These are phyloP conservation scores for Dipodascopsis tothii DNA, from an alignment of 805 yeast genomes.

Conservation along the genomic window DNA sequence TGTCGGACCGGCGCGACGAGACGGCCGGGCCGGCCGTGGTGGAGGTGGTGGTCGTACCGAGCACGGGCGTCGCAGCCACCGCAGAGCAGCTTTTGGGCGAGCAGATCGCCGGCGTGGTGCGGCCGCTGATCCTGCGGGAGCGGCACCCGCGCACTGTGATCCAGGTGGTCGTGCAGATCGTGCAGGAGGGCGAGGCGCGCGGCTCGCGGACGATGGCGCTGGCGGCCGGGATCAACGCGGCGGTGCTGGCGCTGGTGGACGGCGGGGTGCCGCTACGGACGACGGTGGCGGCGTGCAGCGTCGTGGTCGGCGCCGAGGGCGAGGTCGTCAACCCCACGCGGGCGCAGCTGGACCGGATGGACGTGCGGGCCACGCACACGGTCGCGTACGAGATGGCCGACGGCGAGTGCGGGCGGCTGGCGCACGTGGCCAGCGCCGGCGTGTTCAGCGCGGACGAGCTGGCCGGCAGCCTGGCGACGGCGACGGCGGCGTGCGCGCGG, in stretches of 20 bases:
- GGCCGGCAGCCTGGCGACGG: no score
- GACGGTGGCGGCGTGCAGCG: constrained; percentile 15
- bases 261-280: constrained; percentile 59
- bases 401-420: constrained; percentile 70
- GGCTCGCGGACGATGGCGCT: constrained; percentile 43
- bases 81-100: constrained; percentile 74
- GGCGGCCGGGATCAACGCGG: constrained; percentile 64
- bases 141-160: constrained; percentile 73
- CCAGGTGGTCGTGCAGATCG: constrained; percentile 59
- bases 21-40: constrained; percentile 68
- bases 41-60: constrained; percentile 73
- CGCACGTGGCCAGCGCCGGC: constrained; percentile 84
- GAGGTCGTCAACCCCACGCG: constrained; percentile 40
- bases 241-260: constrained; percentile 67
- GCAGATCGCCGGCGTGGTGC: constrained; percentile 53
- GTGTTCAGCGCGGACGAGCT: constrained; percentile 86
- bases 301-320: constrained; percentile 1
- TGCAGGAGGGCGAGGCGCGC: constrained; percentile 45
- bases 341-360: constrained; percentile 33
- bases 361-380: constrained; percentile 50
- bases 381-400: constrained; percentile 52
- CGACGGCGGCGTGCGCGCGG: no score
- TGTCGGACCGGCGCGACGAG: constrained; percentile 79
- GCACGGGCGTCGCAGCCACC: constrained; percentile 55
- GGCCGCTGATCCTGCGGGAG: constrained; percentile 51